Base-by-base conservation (phyloP, 1,284 basidiomycete species). In the Ceratobasidium sp. region DNA sequence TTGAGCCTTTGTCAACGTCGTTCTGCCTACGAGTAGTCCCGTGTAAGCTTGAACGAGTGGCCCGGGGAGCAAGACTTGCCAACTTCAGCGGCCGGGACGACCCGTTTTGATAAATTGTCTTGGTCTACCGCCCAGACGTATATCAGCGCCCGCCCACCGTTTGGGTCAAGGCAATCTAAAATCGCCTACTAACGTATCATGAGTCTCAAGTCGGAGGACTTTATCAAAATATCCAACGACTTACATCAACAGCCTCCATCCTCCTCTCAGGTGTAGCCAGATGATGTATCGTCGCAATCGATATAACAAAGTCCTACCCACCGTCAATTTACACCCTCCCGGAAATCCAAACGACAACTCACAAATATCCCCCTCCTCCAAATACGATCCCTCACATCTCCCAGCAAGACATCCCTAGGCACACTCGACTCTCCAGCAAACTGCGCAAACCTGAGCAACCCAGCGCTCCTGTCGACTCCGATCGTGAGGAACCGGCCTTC, bases 51-150 rank as follows among this genome's bases (percentile, higher is more conserved):
- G 27, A 59, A 13, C 13, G 11, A 13, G 19, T 14, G 19, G 6
- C 34, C 5, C 1, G 13, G 62, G 27, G 22, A 48, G 48, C 19
- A 34, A 48, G 29, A 8, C 34, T 62, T 66, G 31, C 61, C 49
- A 22, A 34, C 31, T 39, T 76, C 74, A 4, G 76, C 59, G 19
- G 72, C 74, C 9, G 89, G 88, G 31, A 94, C 87, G 78, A 83
- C 83, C 27, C 94, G 86, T 80, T 92, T 94, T 1, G 93, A 94
- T 5, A 89, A 82, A 41, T 88, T 86, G 74, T 97, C 95, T 84
- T 99, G 98, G 80, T 98, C 96, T 71, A 93, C 88, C 0, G 97
- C 96, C 98, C 98, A 99, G n/a, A 98, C 98, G 79, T 98, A 98
- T 79, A 99, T 91, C 77, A 99, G 85, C 74, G 96, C 86, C 7